These are phyloP conservation scores for Thelonectria rubi DNA, from an alignment of 2,329 filamentous ascomycete species.

Conservation along the genomic window DNA sequence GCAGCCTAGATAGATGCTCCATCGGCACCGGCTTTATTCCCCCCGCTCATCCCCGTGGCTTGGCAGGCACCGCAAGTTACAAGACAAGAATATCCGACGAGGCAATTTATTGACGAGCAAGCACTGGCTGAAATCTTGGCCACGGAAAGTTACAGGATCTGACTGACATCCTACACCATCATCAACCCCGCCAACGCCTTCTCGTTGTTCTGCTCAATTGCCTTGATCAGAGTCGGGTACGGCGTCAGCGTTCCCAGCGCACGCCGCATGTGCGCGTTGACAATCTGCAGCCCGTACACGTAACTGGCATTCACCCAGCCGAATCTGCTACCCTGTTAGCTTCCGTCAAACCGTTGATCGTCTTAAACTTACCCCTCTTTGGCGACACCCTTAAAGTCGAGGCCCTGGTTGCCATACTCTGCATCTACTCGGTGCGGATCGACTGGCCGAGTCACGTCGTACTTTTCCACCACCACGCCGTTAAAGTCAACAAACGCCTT, in stretches of 20 bases:
- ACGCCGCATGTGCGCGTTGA: conserved; percentile 88
- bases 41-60: not conserved
- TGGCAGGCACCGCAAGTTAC: too few species aligned
- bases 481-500: conserved; percentile 99
- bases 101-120: too few species aligned
- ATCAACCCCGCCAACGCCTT: conserved; percentile 59
- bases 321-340: conserved; percentile 69
- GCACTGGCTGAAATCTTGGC: too few species aligned
- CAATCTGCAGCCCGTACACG: conserved; percentile 88
- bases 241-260: conserved; percentile 88
- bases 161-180: conserved; percentile 28
- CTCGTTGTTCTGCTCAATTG: conserved; percentile 64
- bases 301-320: conserved; percentile 99
- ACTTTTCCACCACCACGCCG: conserved; percentile 98
- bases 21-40: not conserved
- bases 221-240: conserved; percentile 83
- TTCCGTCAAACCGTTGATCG: conserved; percentile 4
- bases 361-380: conserved; percentile 78
- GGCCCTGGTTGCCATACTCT: conserved; percentile 96
- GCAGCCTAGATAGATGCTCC: not conserved
- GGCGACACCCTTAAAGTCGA: conserved; percentile 94
- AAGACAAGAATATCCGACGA: too few species aligned
- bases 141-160: too few species aligned
- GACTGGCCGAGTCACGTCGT: conserved; percentile 89
- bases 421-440: conserved; percentile 95